Evolutionary conservation across 192 early-diverging fungal species (phyloP).

Genomic region (Backusella tarrabulga): DNA sequence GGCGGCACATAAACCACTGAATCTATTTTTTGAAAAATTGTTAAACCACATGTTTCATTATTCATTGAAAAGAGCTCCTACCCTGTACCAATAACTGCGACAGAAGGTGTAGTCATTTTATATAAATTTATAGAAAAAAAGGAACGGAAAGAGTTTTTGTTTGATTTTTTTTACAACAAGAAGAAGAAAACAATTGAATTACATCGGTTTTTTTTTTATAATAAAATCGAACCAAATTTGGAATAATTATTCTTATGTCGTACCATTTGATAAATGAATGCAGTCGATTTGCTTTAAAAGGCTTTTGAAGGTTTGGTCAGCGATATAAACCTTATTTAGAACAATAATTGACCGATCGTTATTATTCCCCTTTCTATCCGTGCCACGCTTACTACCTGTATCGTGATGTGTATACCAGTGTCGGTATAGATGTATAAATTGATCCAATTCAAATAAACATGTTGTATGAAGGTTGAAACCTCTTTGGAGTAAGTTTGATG

Average conservation of each 20-base stretch:
- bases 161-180: not conserved
- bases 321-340: not conserved
- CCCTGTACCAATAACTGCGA: slow-evolving; percentile 10
- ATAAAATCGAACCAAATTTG: not conserved
- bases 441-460: too few species aligned
- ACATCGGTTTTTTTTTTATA: not conserved
- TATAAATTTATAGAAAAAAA: not conserved
- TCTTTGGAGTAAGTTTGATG: not conserved
- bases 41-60: not conserved
- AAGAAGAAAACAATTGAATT: not conserved
- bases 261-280: not conserved
- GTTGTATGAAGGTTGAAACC: not conserved
- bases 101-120: not conserved
- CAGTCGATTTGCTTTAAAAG: not conserved
- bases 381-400: not conserved
- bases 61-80: not conserved
- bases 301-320: not conserved
- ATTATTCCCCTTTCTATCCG: not conserved
- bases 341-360: not conserved
- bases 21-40: slow-evolving; percentile 10
- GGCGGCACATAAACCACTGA: slow-evolving; percentile 53
- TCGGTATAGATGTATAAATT: not conserved
- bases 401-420: not conserved
- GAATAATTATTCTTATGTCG: not conserved
- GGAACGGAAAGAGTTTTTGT: not conserved